A percentile compares a stretch with the other conserved stretches of the same genome.
These are phyloP conservation scores for Rosa rugosa DNA, from an alignment of 306 rosid species.

Conservation along the genomic window DNA sequence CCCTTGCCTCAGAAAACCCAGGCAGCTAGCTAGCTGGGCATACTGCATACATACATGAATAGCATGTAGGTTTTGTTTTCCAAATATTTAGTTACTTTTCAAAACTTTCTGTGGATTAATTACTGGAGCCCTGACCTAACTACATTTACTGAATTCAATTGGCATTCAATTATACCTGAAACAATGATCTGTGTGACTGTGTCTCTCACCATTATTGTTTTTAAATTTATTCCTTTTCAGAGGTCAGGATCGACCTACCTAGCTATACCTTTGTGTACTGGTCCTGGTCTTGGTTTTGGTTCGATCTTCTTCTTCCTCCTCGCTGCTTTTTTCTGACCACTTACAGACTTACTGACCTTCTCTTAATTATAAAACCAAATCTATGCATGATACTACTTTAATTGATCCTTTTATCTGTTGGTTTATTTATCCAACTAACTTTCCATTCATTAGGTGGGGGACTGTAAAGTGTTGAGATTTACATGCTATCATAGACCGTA, in stretches of 20 bases:
- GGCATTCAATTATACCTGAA: conserved; percentile 22
- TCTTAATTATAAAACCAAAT: not conserved
- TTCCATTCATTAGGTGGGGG: too few relatives aligned
- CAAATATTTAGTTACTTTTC: not conserved
- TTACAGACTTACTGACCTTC: not conserved
- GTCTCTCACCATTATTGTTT: conserved; percentile 15
- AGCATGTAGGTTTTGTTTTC: not conserved
- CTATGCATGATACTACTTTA: not conserved
- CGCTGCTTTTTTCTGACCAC: not conserved
- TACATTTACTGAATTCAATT: not conserved
- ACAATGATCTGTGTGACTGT: conserved; percentile 21
- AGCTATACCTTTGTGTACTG: too few relatives aligned
- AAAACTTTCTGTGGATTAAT: not conserved
- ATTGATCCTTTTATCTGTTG: not conserved
- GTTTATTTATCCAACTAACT: not conserved
- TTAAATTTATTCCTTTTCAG: conserved; percentile 3
- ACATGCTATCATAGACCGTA: too few relatives aligned
- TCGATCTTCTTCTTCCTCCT: not conserved
- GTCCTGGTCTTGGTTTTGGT: not conserved
- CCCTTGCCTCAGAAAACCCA: not conserved
- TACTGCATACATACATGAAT: not conserved
- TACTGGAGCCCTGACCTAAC: not conserved
- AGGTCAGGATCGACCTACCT: not conserved
- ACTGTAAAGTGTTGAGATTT: too few relatives aligned
- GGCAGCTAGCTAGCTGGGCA: not conserved